Base-by-base conservation (phyloP, 192 early-diverging fungal species). In the Rhizophlyctis rosea region DNA sequence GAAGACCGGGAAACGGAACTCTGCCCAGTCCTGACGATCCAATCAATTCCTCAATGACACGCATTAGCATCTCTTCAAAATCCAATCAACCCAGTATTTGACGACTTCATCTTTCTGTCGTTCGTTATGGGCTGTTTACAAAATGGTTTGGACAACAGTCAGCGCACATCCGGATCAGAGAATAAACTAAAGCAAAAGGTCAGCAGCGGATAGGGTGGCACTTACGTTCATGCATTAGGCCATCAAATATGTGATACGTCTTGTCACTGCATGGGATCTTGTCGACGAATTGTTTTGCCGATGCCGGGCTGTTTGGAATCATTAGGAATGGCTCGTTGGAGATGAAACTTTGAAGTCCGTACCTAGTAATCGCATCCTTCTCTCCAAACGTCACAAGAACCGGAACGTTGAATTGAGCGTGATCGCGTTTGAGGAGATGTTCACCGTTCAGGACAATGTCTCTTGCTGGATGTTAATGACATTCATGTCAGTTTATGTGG, bases 371-470 rank as follows among this genome's bases (percentile, higher is more conserved):
- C 2, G 54, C 52, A 62, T 88, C 87, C 28, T 36, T 71, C 31
- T 60, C 67, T 11, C 85, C 83, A 54, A 82, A 81, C 18, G 70
- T 68, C 21, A 86, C 73, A 27, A 86, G 68, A 49, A 88, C 44
- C 0, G 85, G 82, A 0, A 63, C 32, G 1, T 67, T 69, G 54
- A 85, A 76, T 3, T 69, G 61, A 31, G 61, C 65, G 57, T 59
- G 70, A 25, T 70, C 66, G 3, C 13, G 33, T n/a, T 48, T 50
- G 49, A 21, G 3, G 28, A 71, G 55, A 25, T 57, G 36, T 51
- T 84, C 68, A 31, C 83, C 83, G 44, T 80, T 73, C 0, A 71
- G 57, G 50, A 86, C 59, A 64, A 85, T 77, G 59, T 80, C 78
- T 16, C 71, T 62, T 23, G 76, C 77, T 52, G 14, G 13, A 28